These are phyloP conservation scores for Hemisphaericaspora subhashii DNA, from an alignment of 1,139 yeast species.

Conservation along the genomic window DNA sequence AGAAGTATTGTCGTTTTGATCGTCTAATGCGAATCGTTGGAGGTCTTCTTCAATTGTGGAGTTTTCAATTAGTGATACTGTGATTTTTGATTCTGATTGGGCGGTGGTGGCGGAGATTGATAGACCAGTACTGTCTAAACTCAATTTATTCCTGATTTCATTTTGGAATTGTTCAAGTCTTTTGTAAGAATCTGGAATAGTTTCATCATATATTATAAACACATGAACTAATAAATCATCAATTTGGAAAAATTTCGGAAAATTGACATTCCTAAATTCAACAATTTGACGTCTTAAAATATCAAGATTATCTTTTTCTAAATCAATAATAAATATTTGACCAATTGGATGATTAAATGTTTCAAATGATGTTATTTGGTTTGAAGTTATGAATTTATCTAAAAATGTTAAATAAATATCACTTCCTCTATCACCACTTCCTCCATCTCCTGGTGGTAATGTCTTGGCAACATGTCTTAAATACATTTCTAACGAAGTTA, in stretches of 20 bases:
- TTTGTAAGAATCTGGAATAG: constrained; percentile 17
- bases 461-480: constrained; percentile 21
- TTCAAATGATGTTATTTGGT: constrained; percentile 75
- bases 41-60: constrained; percentile 58
- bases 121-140: constrained; percentile 28
- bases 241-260: constrained; percentile 61
- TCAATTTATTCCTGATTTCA: constrained; percentile 26
- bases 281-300: constrained; percentile 39
- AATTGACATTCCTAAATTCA: constrained; percentile 41
- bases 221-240: constrained; percentile 55
- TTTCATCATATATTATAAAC: constrained; percentile 38
- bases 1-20: constrained; percentile 16
- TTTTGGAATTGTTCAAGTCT: constrained; percentile 36
- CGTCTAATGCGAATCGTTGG: constrained; percentile 34
- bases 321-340: constrained; percentile 66
- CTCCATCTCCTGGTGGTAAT: constrained; percentile 10
- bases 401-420: constrained; percentile 60
- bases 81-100: constrained; percentile 15
- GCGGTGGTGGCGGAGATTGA: constrained; percentile 20
- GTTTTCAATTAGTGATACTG: constrained; percentile 30
- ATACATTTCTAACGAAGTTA: constrained; percentile 38
- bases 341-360: constrained; percentile 88
- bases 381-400: constrained; percentile 60
- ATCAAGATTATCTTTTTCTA: constrained; percentile 48
- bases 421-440: too few species aligned